Percentiles rank a stretch among this genome's conserved stretches.
phyloP scores from a whole-genome alignment of 2,329 filamentous ascomycete species.

The Nemania diffusa region DNA sequence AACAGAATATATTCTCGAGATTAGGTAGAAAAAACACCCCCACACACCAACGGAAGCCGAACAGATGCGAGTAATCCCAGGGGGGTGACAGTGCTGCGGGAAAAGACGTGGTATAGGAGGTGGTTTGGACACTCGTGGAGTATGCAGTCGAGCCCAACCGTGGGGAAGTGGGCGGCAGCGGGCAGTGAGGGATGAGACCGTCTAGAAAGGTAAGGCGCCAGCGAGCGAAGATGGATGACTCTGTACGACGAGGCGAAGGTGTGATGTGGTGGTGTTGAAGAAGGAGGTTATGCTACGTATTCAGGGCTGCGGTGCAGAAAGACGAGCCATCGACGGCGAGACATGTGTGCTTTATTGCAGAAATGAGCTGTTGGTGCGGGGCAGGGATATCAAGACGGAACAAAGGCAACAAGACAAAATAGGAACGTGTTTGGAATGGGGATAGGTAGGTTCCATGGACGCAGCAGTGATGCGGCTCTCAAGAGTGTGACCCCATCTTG shows the following conservation, averaged over 20 bases:
- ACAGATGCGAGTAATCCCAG: slow-evolving; percentile 44
- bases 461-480: slow-evolving; percentile 74
- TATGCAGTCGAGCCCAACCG: slow-evolving; percentile 68
- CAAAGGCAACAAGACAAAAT: slow-evolving; percentile 51
- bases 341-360: slow-evolving; percentile 74
- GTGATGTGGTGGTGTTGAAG: slow-evolving; percentile 54
- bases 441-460: slow-evolving; percentile 61
- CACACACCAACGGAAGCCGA: slow-evolving; percentile 42
- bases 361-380: slow-evolving; percentile 62
- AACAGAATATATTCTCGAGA: slow-evolving; percentile 43
- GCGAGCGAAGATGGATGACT: slow-evolving; percentile 49
- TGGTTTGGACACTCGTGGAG: slow-evolving; percentile 44
- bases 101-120: slow-evolving; percentile 48
- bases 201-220: slow-evolving; percentile 51
- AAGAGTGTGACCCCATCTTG: slow-evolving; percentile 76
- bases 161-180: slow-evolving; percentile 55
- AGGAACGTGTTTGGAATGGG: slow-evolving; percentile 47
- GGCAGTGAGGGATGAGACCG: slow-evolving; percentile 49
- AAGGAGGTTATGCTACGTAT: slow-evolving; percentile 60
- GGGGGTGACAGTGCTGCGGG: slow-evolving; percentile 45
- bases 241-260: slow-evolving; percentile 54
- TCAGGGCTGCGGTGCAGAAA: slow-evolving; percentile 60
- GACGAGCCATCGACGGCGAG: slow-evolving; percentile 66
- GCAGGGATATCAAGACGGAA: slow-evolving; percentile 58
- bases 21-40: slow-evolving; percentile 41